Evolutionary conservation across 768 basidiomycete species (phyloP).

Genomic region (Mrakia blollopis): DNA sequence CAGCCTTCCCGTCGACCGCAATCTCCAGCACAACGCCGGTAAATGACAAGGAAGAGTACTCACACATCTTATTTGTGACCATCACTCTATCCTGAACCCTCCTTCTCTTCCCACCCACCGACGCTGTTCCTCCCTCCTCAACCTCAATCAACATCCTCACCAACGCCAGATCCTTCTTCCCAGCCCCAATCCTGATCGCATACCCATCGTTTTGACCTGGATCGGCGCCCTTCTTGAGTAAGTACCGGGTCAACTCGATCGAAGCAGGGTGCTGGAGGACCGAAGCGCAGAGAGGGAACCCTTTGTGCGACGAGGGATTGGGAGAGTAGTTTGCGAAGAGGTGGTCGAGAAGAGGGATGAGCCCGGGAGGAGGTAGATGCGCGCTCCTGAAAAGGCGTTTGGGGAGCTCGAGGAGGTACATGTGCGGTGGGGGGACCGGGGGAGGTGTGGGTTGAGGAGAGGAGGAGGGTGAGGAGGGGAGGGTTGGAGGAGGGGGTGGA

Average conservation of each 20-base stretch:
- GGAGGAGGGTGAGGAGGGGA: conserved; percentile 45
- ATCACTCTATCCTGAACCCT: conserved; percentile 20
- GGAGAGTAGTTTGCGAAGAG: conserved; percentile 47
- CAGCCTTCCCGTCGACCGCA: no score
- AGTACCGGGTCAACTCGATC: conserved; percentile 60
- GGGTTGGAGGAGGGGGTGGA: conserved; percentile 30
- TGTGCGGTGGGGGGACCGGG: conserved; percentile 27
- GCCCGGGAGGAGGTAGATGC: conserved; percentile 39
- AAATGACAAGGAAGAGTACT: background rate
- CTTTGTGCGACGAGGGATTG: conserved; percentile 63
- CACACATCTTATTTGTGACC: conserved; percentile 21
- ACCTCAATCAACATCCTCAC: conserved; percentile 71
- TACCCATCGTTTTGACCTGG: conserved; percentile 59
- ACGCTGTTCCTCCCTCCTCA: conserved; percentile 25
- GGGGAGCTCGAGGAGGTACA: conserved; percentile 51
- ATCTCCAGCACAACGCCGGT: no score
- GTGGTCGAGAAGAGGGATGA: conserved; percentile 38
- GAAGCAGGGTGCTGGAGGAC: conserved; percentile 48
- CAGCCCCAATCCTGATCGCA: conserved; percentile 71
- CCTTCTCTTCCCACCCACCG: conserved; percentile 16
- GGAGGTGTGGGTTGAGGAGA: conserved; percentile 48
- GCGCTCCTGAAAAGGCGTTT: conserved; percentile 59
- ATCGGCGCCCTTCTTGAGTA: conserved; percentile 68
- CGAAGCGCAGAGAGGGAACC: conserved; percentile 76
- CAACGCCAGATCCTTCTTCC: conserved; percentile 59